These are phyloP conservation scores for Chlamydomonas sphaeroides DNA, from an alignment of 139 green algal species.

Conservation along the genomic window DNA sequence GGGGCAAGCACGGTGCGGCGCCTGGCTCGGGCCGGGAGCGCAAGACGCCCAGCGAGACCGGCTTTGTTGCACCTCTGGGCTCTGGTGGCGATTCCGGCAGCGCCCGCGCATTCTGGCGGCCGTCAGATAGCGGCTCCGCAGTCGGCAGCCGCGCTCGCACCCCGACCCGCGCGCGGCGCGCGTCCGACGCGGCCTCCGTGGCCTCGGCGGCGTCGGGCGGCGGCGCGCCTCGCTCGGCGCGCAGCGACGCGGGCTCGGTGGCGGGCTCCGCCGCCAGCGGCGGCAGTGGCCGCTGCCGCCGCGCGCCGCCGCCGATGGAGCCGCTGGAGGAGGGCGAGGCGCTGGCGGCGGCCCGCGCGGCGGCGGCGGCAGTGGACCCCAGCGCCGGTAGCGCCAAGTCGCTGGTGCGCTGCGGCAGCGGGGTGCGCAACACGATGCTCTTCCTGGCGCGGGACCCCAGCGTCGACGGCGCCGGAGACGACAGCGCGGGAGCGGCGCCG, in stretches of 20 bases:
- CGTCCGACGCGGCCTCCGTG: no score
- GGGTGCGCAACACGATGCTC: background rate
- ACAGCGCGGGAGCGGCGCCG: background rate
- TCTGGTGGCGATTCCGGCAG: no score
- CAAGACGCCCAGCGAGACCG: no score
- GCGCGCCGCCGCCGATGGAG: background rate
- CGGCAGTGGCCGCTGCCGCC: no score
- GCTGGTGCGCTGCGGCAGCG: background rate
- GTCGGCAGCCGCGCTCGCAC: no score
- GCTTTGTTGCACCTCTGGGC: no score
- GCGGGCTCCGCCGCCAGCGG: background rate
- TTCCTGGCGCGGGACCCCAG: background rate
- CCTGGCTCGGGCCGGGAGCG: no score
- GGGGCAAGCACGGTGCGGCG: no score
- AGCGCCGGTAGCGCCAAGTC: background rate
- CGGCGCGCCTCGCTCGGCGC: background rate
- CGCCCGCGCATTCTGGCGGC: background rate
- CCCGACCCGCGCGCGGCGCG: no score
- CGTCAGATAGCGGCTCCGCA: no score
- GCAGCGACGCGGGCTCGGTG: no score
- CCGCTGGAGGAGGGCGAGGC: background rate
- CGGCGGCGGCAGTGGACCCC: background rate
- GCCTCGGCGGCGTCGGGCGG: no score
- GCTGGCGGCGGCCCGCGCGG: background rate
- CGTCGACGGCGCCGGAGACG: background rate